These are phyloP conservation scores for Chlorella sp. DNA, from an alignment of 139 green algal species.

Conservation along the genomic window DNA sequence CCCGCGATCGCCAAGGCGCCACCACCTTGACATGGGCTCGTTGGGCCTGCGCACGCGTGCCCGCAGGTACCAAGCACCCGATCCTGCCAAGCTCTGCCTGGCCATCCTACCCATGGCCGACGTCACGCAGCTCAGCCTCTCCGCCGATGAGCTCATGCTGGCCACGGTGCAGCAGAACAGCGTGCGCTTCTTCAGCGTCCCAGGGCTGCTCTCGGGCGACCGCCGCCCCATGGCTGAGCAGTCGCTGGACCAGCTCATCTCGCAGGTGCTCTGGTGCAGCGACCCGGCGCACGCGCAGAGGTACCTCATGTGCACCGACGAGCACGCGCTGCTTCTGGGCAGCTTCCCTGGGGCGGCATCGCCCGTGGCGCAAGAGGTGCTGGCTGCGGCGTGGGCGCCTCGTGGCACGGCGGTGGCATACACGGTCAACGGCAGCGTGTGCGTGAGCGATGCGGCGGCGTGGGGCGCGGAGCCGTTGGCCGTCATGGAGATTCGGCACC, in stretches of 20 bases:
- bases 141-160: slow-evolving; percentile 14
- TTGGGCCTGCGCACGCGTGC: too few relatives aligned
- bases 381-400: neutral
- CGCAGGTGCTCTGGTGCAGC: neutral
- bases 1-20: too few relatives aligned
- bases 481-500: neutral
- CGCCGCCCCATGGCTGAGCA: neutral
- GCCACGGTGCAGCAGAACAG: slow-evolving; percentile 9
- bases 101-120: too few relatives aligned
- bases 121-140: slow-evolving; percentile 16
- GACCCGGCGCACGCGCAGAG: neutral
- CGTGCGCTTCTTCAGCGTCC: slow-evolving; percentile 9
- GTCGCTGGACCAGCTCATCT: neutral
- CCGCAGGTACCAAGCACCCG: too few relatives aligned
- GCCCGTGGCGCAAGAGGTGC: neutral
- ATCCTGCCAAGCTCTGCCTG: too few relatives aligned
- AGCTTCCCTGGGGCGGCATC: neutral
- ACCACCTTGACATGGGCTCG: too few relatives aligned
- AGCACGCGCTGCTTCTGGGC: neutral
- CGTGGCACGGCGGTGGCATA: neutral
- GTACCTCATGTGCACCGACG: neutral
- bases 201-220: neutral
- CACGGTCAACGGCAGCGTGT: neutral
- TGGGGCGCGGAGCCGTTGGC: neutral
- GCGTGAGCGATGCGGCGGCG: neutral